Evolutionary conservation across 768 basidiomycete genomes (phyloP), one percentile per base, ranked within the genome.

Genomic region (Termitomyces sp.): DNA sequence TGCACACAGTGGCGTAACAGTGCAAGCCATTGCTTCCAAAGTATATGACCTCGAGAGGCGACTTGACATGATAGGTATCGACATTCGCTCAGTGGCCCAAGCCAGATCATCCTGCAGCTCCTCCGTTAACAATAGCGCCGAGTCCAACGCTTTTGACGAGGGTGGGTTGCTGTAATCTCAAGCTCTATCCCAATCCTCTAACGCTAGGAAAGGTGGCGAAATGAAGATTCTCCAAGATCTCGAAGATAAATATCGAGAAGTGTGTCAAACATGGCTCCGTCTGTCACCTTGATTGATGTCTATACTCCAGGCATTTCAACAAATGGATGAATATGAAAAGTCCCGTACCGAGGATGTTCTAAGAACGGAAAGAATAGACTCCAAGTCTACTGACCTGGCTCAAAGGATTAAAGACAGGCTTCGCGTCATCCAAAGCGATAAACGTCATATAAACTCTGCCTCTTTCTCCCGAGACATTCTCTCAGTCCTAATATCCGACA

Each of bases 401-500:
- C 36, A 50, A 39, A 47, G 42, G 24, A 48, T 53, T 4, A 18
- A 52, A 16, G 44, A 37, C 6, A 41, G 50, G 13, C 42, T 61
- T 13, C 36, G 27, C 24, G 7, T 45, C 51, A 53, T 57, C 27
- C 31, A 53, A 13, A 16, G 30, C 24, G 48, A 39, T 6, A 2
- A 37, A 16, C 7, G 6, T 24, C 20, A 22, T 12, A 3, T n/a
- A 13, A 11, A 6, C 6, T 20, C 50, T 6, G 5, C 2, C 46
- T 15, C 54, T 5, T 33, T 57, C 34, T 24, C 36, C 36, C 6
- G 13, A n/a, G 45, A 61, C 12, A 4, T 61, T 5, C 47, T 52
- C 31, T n/a, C 49, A n/a, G 15, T 57, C 30, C 22, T 62, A 13
- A 54, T 58, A 45, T 62, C 58, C 8, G 58, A 57, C 37, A 46